Evolutionary conservation across 768 basidiomycete species (phyloP), one percentile per base, ranked within the genome.

Genomic region (Phanerochaete sordida): DNA sequence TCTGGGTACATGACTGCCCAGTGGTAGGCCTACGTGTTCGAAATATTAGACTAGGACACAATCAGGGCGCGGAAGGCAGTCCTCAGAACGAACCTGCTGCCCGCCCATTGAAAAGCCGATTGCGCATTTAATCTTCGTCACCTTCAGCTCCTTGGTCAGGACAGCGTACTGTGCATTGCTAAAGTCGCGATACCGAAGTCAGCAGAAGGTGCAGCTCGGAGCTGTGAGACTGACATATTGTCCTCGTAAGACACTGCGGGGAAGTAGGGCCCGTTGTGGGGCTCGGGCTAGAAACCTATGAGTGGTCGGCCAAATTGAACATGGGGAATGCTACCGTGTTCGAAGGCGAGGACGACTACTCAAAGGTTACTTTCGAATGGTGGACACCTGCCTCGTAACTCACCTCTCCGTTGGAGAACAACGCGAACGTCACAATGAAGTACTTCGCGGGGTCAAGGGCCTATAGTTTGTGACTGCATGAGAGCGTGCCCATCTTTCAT

Each of bases 71-170:
- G 31, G 61, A n/a, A 37, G 28, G 13, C 9, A 51, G 19, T 3
- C n/a, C n/a, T 16, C 16, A 19, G 1, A 33, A 37, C 61, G 31
- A 59, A 76, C 76, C 70, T 78, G 75, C 65, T 84, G 84, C 2
- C 77, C 84, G 56, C 83, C 83, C 84, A 85, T 86, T 3, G 82
- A 83, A 62, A 84, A 84, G 2, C 84, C 84, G 23, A 84, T 72
- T 27, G 79, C 81, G 28, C 77, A 75, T 57, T 72, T 77, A 1
- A 81, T 69, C 61, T 79, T 77, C 59, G 74, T 68, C 7, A 85
- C 66, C 8, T 75, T 77, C 28, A 84, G 75, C 30, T 71, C 71
- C 48, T 81, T 73, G 31, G 79, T 81, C 21, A 84, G 74, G 21
- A 85, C 81, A 23, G 77, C 73, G 64, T 83, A 74, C 64, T 85